Evolutionary conservation across 352 stramenopile species (phyloP).

Genomic region (Globisporangium alternatum): DNA sequence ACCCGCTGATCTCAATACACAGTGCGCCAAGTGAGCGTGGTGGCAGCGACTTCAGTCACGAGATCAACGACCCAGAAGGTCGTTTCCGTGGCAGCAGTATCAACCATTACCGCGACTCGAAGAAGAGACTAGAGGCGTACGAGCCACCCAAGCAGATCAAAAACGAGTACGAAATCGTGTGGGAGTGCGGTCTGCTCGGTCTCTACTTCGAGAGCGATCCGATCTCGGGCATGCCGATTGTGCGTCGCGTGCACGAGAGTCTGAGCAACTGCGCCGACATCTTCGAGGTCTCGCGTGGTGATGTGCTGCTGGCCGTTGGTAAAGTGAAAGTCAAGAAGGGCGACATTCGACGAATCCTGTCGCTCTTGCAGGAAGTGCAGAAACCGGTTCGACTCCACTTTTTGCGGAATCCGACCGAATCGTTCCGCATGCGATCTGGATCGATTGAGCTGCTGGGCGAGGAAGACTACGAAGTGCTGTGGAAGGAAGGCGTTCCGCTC

Average conservation of each 20-base stretch:
- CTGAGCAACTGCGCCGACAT: conserved; percentile 86
- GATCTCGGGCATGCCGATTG: conserved; percentile 78
- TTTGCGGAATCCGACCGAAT: conserved; percentile 67
- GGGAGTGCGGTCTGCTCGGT: conserved; percentile 77
- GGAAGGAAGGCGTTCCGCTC: conserved; percentile 81
- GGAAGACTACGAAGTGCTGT: conserved; percentile 87
- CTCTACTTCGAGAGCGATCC: conserved; percentile 86
- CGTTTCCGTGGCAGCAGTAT: conserved; percentile 41
- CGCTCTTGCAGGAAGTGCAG: conserved; percentile 76
- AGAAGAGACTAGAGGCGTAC: conserved; percentile 62
- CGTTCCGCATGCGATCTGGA: conserved; percentile 60
- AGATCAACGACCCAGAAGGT: conserved; percentile 49
- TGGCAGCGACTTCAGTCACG: conserved; percentile 31
- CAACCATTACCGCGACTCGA: conserved; percentile 44
- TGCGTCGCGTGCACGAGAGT: conserved; percentile 84
- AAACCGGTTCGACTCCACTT: conserved; percentile 81
- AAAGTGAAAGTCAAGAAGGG: conserved; percentile 78
- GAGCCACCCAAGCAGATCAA: conserved; percentile 60
- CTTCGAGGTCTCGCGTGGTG: conserved; percentile 76
- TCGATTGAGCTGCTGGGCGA: conserved; percentile 74
- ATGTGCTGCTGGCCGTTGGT: conserved; percentile 74
- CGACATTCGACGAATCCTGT: conserved; percentile 75
- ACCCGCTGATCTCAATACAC: conserved; percentile 52
- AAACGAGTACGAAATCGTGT: conserved; percentile 88
- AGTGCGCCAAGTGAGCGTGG: conserved; percentile 57